phyloP scores from a whole-genome alignment of 2,329 filamentous ascomycete genomes.

The Orbilia oligospora region DNA sequence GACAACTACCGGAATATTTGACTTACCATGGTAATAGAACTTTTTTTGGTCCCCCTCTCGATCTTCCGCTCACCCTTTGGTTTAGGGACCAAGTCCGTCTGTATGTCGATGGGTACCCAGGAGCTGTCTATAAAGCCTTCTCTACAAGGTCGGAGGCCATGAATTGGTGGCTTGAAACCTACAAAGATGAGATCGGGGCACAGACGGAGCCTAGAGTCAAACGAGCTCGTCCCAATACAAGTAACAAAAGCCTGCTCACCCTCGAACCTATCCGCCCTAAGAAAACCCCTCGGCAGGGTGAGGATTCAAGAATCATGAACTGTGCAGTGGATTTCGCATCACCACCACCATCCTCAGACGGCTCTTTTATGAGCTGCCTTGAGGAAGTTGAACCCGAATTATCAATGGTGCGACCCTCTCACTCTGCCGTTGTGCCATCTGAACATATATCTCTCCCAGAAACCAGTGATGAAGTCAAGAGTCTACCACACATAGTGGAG shows the following conservation, averaged over 20 bases:
- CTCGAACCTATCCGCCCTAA: slow-evolving; percentile 19
- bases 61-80: neutral
- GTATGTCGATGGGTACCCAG: slow-evolving; percentile 60
- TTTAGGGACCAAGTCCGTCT: slow-evolving; percentile 39
- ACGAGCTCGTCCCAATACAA: slow-evolving; percentile 4
- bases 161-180: slow-evolving; percentile 51
- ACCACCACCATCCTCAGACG: slow-evolving; percentile 15
- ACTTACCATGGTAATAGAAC: slow-evolving; percentile 36
- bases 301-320: neutral
- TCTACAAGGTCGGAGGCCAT: slow-evolving; percentile 46
- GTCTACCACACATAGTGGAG: neutral
- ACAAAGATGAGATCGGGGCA: slow-evolving; percentile 5
- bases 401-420: neutral
- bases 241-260: neutral
- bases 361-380: slow-evolving; percentile 5
- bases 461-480: neutral
- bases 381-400: slow-evolving; percentile 11
- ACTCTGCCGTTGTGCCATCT: neutral
- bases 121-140: slow-evolving; percentile 61
- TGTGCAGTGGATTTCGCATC: slow-evolving; percentile 5
- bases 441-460: neutral
- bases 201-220: slow-evolving; percentile 15
- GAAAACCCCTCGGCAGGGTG: slow-evolving; percentile 29
- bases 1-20: slow-evolving; percentile 34
- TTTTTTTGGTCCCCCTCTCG: neutral